Conservation (phyloP, 768 basidiomycete species). For the Tricholoma flavovirens region DNA sequence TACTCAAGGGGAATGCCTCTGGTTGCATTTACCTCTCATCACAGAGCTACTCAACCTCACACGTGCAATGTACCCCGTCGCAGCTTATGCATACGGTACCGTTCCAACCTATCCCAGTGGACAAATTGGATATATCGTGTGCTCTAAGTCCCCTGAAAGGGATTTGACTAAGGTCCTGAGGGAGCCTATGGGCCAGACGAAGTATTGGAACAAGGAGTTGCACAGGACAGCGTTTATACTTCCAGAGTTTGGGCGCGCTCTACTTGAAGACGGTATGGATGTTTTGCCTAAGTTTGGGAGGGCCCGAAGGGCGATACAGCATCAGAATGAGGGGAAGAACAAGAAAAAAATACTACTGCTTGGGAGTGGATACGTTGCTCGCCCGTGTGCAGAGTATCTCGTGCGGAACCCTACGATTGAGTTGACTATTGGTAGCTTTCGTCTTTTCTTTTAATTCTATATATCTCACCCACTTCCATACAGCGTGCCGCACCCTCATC, state of each 20-base stretch:
- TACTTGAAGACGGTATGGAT: conserved; percentile 68
- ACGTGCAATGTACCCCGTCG: conserved; percentile 66
- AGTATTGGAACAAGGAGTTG: conserved; percentile 80
- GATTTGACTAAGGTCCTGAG: conserved; percentile 72
- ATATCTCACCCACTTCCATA: not conserved
- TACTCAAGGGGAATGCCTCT: conserved; percentile 93
- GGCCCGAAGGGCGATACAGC: conserved; percentile 38
- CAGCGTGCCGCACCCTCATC: conserved; percentile 84
- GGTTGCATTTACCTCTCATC: conserved; percentile 91
- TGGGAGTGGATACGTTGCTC: conserved; percentile 92
- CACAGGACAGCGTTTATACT: conserved; percentile 83
- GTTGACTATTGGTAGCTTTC: conserved; percentile 71
- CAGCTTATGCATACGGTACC: conserved; percentile 92
- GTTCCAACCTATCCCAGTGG: conserved; percentile 99
- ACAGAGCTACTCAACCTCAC: conserved; percentile 65
- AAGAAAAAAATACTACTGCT: conserved; percentile 77
- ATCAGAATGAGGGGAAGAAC: conserved; percentile 31
- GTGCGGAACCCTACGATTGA: conserved; percentile 73
- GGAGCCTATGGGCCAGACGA: conserved; percentile 53
- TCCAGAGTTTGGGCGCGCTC: conserved; percentile 82
- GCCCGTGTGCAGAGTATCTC: conserved; percentile 95
- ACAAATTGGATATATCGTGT: conserved; percentile 92
- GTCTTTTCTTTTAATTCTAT: not conserved
- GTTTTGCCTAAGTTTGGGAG: conserved; percentile 73
- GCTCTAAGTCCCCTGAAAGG: conserved; percentile 68